A percentile compares a stretch with the other conserved stretches of the same genome.
phyloP scores from a whole-genome alignment of 768 basidiomycete genomes.

The Mrakia gelida region DNA sequence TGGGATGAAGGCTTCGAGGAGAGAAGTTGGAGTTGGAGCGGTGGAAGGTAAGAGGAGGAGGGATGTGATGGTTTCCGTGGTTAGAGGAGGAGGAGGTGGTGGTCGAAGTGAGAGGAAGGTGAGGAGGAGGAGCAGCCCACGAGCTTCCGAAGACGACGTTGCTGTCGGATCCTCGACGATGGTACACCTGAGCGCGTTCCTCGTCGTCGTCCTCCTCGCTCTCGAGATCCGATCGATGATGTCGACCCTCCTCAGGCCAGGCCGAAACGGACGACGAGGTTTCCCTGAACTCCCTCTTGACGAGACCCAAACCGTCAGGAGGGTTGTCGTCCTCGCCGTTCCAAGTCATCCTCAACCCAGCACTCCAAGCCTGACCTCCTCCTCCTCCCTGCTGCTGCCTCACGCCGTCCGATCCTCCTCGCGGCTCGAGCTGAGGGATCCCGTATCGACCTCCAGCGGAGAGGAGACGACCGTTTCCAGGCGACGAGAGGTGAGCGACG shows the following conservation, averaged over 20 bases:
- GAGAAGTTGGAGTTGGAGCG: not conserved
- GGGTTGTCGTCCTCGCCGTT: constrained; percentile 9
- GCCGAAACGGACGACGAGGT: not conserved
- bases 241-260: not conserved
- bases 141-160: not conserved
- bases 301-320: not conserved
- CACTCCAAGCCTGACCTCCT: not conserved
- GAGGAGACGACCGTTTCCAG: not conserved
- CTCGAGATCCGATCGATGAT: not conserved
- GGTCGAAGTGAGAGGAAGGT: not conserved
- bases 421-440: not conserved
- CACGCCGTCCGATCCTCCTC: not conserved
- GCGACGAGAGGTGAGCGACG: not conserved
- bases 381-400: not conserved
- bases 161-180: constrained; percentile 17
- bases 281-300: constrained; percentile 2
- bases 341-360: constrained; percentile 2
- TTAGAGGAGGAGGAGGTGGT: not conserved
- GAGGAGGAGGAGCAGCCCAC: not conserved
- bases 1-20: not conserved
- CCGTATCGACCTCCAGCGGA: not conserved
- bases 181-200: not conserved
- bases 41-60: not conserved
- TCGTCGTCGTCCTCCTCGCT: not conserved
- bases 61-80: not conserved